Percentiles rank a stretch among this genome's conserved stretches.
phyloP scores from a whole-genome alignment of 805 yeast species.

The Candida incommunis region DNA sequence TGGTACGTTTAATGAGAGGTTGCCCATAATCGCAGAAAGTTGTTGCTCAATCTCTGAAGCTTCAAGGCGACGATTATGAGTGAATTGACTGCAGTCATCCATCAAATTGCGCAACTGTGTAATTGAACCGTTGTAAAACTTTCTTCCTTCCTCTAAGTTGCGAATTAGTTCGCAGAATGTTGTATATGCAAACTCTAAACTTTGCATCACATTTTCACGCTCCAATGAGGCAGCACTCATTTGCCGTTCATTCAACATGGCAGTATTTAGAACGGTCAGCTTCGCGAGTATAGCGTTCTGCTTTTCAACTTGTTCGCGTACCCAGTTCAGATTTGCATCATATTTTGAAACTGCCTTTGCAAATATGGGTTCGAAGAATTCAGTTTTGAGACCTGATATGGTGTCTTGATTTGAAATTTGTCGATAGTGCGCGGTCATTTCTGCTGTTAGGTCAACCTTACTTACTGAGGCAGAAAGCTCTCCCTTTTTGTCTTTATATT shows the following conservation, averaged over 20 bases:
- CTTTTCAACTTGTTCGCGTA: constrained; percentile 26
- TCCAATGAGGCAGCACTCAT: constrained; percentile 19
- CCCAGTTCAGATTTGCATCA: constrained; percentile 32
- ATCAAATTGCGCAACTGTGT: constrained; percentile 31
- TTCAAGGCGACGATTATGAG: constrained; percentile 36
- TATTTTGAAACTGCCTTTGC: constrained; percentile 26
- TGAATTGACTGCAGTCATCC: constrained; percentile 36
- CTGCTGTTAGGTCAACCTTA: neutral
- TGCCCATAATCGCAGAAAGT: constrained; percentile 15
- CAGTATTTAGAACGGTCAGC: constrained; percentile 22
- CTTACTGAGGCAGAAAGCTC: neutral
- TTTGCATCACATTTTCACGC: constrained; percentile 37
- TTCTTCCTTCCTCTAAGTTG: constrained; percentile 53
- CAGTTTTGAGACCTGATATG: neutral
- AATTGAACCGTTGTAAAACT: constrained; percentile 54
- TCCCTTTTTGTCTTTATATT: neutral
- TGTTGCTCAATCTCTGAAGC: constrained; percentile 34
- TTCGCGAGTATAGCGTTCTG: constrained; percentile 28
- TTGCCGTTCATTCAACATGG: constrained; percentile 24
- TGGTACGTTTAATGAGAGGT: neutral
- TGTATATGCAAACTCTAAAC: constrained; percentile 34
- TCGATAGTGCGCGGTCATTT: constrained; percentile 16
- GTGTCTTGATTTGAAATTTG: constrained; percentile 2
- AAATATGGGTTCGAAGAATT: constrained; percentile 15
- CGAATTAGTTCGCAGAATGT: constrained; percentile 41